Percentiles rank a stretch among this genome's conserved stretches.
Conservation (phyloP, 2,329 filamentous ascomycete genomes). For the Rhynchosporium graminicola region DNA sequence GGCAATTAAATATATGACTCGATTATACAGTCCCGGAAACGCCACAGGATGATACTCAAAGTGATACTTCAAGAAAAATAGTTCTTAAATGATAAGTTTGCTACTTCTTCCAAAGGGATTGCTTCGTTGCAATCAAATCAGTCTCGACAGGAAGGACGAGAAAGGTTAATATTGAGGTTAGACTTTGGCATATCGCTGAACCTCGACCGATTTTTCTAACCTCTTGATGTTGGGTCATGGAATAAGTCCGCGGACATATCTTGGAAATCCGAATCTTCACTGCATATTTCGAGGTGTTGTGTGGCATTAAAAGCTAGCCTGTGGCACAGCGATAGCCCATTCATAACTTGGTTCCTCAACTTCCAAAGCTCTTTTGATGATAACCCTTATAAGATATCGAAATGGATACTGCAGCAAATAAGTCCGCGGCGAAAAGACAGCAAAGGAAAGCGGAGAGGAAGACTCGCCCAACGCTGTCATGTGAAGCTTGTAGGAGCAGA, state of each 20-base stretch:
- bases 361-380: not conserved
- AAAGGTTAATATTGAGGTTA: too few species aligned
- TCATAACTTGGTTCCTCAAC: not conserved
- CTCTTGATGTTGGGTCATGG: not conserved
- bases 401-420: constrained; percentile 8
- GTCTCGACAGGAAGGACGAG: too few species aligned
- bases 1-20: too few species aligned
- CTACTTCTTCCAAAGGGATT: too few species aligned
- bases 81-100: too few species aligned
- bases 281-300: not conserved
- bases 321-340: constrained; percentile 4
- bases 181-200: too few species aligned
- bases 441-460: constrained; percentile 23
- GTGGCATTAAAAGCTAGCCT: constrained; percentile 9
- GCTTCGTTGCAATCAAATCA: too few species aligned
- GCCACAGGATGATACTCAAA: too few species aligned
- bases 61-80: too few species aligned
- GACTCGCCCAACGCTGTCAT: constrained; percentile 27
- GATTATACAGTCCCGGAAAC: too few species aligned
- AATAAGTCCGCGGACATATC: constrained; percentile 22
- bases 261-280: not conserved
- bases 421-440: constrained; percentile 15
- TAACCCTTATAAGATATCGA: not conserved
- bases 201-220: too few species aligned
- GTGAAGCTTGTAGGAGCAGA: constrained; percentile 30